These are phyloP conservation scores for Ophiostoma ips DNA, from an alignment of 2,329 filamentous ascomycete genomes.

Conservation along the genomic window DNA sequence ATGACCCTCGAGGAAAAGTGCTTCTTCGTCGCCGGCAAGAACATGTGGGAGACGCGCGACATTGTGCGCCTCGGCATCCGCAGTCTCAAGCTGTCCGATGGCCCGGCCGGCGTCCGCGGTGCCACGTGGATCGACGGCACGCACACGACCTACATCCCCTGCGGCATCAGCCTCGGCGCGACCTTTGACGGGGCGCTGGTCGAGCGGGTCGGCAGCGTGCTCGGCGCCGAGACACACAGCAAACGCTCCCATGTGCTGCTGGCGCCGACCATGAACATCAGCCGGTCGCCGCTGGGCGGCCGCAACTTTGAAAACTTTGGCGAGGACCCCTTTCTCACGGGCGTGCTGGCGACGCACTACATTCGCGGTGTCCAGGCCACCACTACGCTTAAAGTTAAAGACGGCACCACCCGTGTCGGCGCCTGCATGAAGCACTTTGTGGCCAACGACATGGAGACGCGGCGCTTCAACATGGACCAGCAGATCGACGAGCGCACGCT, in stretches of 20 bases:
- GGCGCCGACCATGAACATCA: conserved; percentile 41
- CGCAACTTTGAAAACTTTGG: conserved; percentile 52
- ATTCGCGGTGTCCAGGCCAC: conserved; percentile 5
- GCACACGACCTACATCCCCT: conserved; percentile 66
- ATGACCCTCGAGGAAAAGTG: conserved; percentile 12
- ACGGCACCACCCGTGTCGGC: background rate
- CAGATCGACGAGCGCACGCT: conserved; percentile 50
- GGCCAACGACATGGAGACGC: conserved; percentile 60
- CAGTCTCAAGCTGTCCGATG: conserved; percentile 45
- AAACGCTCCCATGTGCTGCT: conserved; percentile 46
- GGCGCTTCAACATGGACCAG: conserved; percentile 51
- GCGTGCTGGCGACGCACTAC: conserved; percentile 8
- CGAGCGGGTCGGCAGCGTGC: conserved; percentile 18
- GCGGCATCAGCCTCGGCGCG: conserved; percentile 61
- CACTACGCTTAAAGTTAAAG: too few species aligned
- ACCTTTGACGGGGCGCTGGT: conserved; percentile 7
- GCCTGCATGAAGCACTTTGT: conserved; percentile 35
- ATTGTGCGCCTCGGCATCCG: conserved; percentile 11
- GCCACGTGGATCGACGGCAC: conserved; percentile 55
- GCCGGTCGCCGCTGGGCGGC: conserved; percentile 46
- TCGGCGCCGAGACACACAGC: conserved; percentile 42
- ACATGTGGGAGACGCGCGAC: conserved; percentile 13
- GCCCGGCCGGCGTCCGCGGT: conserved; percentile 56
- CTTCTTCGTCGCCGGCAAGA: conserved; percentile 9
- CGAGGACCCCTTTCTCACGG: conserved; percentile 29